Conservation (phyloP, 2,329 filamentous ascomycete genomes). For the Aspergillus pseudoviridinutans region DNA sequence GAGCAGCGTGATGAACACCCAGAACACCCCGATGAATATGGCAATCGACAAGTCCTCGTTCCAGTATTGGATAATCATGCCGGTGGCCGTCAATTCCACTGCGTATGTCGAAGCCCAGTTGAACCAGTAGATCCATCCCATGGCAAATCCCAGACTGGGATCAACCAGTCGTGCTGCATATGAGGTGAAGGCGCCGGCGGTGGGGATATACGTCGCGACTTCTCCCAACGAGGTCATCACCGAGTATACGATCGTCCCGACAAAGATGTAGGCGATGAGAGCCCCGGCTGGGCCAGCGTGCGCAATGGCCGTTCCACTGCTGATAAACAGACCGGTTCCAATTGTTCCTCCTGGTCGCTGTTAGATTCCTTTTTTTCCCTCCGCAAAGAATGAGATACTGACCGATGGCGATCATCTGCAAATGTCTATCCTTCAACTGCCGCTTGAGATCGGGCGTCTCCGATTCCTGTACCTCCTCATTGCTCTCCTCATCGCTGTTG, state of each 20-base stretch:
- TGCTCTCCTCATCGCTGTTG: background rate
- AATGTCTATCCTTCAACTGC: constrained; percentile 18
- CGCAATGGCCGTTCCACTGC: constrained; percentile 59
- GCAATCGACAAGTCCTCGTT: constrained; percentile 56
- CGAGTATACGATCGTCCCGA: constrained; percentile 68
- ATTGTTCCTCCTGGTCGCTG: constrained; percentile 54
- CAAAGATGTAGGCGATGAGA: constrained; percentile 63
- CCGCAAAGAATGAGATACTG: background rate
- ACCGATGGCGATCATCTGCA: constrained; percentile 24
- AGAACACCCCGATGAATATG: constrained; percentile 71
- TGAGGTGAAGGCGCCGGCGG: constrained; percentile 69
- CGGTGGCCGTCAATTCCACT: constrained; percentile 65
- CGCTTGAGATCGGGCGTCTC: constrained; percentile 13
- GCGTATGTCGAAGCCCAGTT: constrained; percentile 71
- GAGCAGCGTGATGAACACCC: constrained; percentile 31
- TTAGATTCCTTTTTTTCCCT: background rate
- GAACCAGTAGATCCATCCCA: constrained; percentile 83
- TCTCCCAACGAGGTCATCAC: constrained; percentile 65
- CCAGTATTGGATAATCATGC: constrained; percentile 74
- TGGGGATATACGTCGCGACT: constrained; percentile 73
- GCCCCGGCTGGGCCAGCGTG: constrained; percentile 62
- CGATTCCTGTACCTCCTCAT: background rate
- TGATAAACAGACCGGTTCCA: constrained; percentile 68
- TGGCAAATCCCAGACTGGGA: constrained; percentile 66
- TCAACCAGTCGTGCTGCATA: constrained; percentile 77